Percentiles rank a stretch among this genome's conserved stretches.
Evolutionary conservation across 129 eudicot genomes (phyloP).

Genomic region (carrot (Daucus carota)): DH1_v3.0 NC_030388.2:30672001-30672500

Average conservation of each 20-base stretch:
- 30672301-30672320: background rate
- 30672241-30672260: too few species aligned
- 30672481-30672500: too few species aligned
- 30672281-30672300: background rate
- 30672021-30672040: background rate
- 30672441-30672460: too few species aligned
- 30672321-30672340: background rate
- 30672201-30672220: constrained; percentile 74
- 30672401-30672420: too few species aligned
- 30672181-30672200: constrained; percentile 41
- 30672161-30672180: constrained; percentile 98
- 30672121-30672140: constrained; percentile 98
- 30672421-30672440: too few species aligned
- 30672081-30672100: constrained; percentile 27
- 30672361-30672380: background rate
- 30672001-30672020: background rate
- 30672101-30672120: constrained; percentile 99
- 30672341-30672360: background rate
- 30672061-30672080: background rate
- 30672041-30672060: background rate
- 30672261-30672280: background rate
- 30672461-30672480: too few species aligned
- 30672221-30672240: constrained; percentile 14
- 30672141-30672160: constrained; percentile 97
- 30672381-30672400: too few species aligned